These are phyloP conservation scores for Emericellopsis terricola DNA, from an alignment of 495 filamentous ascomycete species.

Conservation along the genomic window DNA sequence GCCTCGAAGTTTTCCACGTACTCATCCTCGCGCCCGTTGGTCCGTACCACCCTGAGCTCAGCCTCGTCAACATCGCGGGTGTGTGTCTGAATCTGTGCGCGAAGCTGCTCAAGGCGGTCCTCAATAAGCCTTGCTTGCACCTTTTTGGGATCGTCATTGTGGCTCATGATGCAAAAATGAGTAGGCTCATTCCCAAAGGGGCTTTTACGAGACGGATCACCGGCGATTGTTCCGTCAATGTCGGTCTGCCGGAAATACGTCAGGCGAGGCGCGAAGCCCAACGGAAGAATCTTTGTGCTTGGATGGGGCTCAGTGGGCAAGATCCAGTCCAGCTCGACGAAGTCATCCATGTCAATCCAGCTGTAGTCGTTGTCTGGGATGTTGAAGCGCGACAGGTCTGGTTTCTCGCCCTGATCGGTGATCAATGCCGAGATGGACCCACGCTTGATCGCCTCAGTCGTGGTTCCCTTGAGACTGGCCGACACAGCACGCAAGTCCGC, in stretches of 20 bases:
- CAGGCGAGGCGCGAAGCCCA: conserved; percentile 82
- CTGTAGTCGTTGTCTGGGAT: conserved; percentile 87
- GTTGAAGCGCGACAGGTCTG: conserved; percentile 73
- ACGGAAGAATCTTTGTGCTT: conserved; percentile 77
- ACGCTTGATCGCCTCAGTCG: conserved; percentile 49
- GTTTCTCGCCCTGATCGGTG: conserved; percentile 27
- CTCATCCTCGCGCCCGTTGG: conserved; percentile 31
- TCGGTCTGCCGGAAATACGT: conserved; percentile 98
- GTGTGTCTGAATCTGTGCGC: conserved; percentile 58
- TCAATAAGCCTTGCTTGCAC: conserved; percentile 79
- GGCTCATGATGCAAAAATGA: conserved; percentile 88
- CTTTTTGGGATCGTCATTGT: conserved; percentile 76
- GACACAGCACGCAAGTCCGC: conserved; percentile 91
- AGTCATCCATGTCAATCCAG: conserved; percentile 99
- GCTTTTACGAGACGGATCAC: conserved; percentile 55
- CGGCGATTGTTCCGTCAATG: conserved; percentile 48
- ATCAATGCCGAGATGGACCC: conserved; percentile 31
- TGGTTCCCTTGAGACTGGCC: conserved; percentile 68
- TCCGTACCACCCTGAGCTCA: conserved; percentile 39
- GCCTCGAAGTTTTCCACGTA: conserved; percentile 43
- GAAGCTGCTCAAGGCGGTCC: conserved; percentile 57
- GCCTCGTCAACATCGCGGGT: conserved; percentile 44
- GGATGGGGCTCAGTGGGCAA: conserved; percentile 80
- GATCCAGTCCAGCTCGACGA: conserved; percentile 94
- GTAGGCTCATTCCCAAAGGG: conserved; percentile 83